Evolutionary conservation across 2,329 filamentous ascomycete genomes (phyloP), one percentile per base, ranked within the genome.

Genomic region (Botryotinia narcissicola): DNA sequence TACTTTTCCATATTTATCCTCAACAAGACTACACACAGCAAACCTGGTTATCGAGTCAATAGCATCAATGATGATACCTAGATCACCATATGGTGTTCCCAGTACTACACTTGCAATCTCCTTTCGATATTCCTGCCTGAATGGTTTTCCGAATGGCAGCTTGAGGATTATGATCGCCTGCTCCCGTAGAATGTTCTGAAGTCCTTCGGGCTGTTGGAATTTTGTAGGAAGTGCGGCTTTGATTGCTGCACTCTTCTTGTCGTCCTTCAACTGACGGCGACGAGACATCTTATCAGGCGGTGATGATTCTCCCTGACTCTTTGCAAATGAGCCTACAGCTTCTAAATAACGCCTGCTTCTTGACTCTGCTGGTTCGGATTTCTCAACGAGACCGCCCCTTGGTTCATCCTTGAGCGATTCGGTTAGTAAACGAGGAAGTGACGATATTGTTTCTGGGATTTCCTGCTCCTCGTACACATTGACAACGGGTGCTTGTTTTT

Each of bases 1-100:
- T n/a, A 97, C 95, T 77, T 93, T 92, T 22, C 95, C 95, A 80
- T 90, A 96, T 64, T 87, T 87, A 81, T 98, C 95, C 82, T 98
- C 95, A 5, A 85, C 84, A 71, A 98, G 83, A 81, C 92, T 95
- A 75, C 88, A 88, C 6, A 93, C 87, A 0, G 93, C 88, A 42
- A 98, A 86, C 68, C 87, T 86, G 20, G 89, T 89, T 57, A 96
- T 83, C 0, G 91, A 88, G 74, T 90, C 89, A n/a, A 91, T 86
- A 1, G 93, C 92, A 80, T 95, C 90, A 69, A 92, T 83, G 77
- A 94, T 91, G 25, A 92, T 84, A 44, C 88, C 88, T 1, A 89
- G 84, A 79, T 92, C 90, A 4, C 91, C 92, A 79, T 92, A 90
- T 0, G 94, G 94, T 0, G 87, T 84, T 46, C 94, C 94, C 32